Evolutionary conservation across 805 yeast genomes (phyloP).

Genomic region (Dipodascopsis uninucleata): DNA sequence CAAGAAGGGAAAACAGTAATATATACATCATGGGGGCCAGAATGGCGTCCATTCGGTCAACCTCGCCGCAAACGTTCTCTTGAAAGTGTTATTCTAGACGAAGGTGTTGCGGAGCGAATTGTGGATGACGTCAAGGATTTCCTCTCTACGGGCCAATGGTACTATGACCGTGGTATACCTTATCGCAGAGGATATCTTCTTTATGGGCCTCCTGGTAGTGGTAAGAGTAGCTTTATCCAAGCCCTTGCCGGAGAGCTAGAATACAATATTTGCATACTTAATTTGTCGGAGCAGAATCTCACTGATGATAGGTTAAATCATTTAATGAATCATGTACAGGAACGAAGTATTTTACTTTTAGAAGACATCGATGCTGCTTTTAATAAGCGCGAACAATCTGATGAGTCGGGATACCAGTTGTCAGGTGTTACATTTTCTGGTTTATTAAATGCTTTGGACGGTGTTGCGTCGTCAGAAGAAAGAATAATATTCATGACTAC

Average conservation of each 20-base stretch:
- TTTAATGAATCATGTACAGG: conserved; percentile 93
- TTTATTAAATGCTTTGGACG: conserved; percentile 86
- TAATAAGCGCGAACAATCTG: conserved; percentile 68
- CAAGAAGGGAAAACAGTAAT: conserved; percentile 93
- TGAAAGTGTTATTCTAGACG: conserved; percentile 81
- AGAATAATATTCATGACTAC: conserved; percentile 97
- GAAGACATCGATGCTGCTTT: conserved; percentile 98
- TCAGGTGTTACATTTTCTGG: conserved; percentile 97
- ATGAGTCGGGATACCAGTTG: conserved; percentile 64
- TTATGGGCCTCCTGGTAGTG: conserved; percentile 97
- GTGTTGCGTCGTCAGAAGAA: conserved; percentile 96
- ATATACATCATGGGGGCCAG: conserved; percentile 95
- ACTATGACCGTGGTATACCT: conserved; percentile 94
- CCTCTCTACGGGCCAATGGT: conserved; percentile 79
- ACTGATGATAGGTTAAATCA: conserved; percentile 95
- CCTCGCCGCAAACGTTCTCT: conserved; percentile 83
- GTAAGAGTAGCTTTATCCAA: conserved; percentile 92
- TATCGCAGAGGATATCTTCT: conserved; percentile 90
- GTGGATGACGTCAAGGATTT: conserved; percentile 76
- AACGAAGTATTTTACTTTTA: conserved; percentile 72
- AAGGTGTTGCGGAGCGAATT: conserved; percentile 63
- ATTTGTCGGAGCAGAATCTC: conserved; percentile 81
- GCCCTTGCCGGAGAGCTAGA: conserved; percentile 96
- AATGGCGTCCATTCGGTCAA: conserved; percentile 97
- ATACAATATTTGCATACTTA: conserved; percentile 89